Evolutionary conservation across 768 basidiomycete species (phyloP).

Genomic region (Epithele typhae): DNA sequence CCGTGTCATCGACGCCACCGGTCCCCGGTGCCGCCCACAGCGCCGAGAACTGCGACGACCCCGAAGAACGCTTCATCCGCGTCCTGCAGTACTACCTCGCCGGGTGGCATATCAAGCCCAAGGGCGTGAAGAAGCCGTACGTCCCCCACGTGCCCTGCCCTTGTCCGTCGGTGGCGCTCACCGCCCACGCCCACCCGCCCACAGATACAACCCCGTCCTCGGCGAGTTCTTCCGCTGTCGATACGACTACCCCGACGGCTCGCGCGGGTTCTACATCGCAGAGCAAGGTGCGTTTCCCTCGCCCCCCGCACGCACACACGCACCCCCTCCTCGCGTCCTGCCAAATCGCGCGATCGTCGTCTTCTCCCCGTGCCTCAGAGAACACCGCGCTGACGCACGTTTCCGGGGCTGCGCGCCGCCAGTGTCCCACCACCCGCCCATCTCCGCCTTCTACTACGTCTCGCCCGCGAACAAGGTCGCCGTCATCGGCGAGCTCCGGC

Average conservation of each 20-base stretch:
- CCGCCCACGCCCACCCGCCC: neutral
- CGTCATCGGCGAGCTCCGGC: slow-evolving; percentile 90
- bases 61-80: slow-evolving; percentile 87
- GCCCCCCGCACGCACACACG: neutral
- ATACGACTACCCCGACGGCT: slow-evolving; percentile 88
- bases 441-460: slow-evolving; percentile 94
- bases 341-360: neutral
- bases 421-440: slow-evolving; percentile 95
- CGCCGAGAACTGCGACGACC: slow-evolving; percentile 72
- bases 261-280: slow-evolving; percentile 94
- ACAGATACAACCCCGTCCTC: slow-evolving; percentile 91
- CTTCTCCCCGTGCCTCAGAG: neutral
- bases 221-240: slow-evolving; percentile 98
- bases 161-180: neutral
- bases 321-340: neutral
- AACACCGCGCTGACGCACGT: neutral
- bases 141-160: slow-evolving; percentile 26
- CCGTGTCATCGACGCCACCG: no score
- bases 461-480: slow-evolving; percentile 85
- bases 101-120: slow-evolving; percentile 99
- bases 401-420: slow-evolving; percentile 2
- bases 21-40: slow-evolving; percentile 34
- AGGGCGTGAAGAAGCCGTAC: slow-evolving; percentile 98
- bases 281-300: slow-evolving; percentile 66
- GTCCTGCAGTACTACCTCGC: slow-evolving; percentile 94